Evolutionary conservation across 2,329 filamentous ascomycete genomes (phyloP), one percentile per base, ranked within the genome.

Genomic region (Zymoseptoria ardabiliae): DNA sequence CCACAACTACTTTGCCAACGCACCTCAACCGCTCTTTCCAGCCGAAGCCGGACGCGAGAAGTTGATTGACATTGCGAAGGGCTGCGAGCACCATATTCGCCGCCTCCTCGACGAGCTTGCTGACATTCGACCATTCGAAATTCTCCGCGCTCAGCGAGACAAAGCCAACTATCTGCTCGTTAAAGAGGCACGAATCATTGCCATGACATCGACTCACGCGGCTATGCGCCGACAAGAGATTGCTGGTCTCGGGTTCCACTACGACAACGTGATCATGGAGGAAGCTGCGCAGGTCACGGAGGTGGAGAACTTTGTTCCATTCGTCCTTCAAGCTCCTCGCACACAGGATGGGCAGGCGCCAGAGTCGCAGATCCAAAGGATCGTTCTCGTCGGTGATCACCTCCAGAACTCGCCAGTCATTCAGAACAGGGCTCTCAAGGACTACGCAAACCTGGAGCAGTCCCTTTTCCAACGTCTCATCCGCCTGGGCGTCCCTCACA

Each of bases 251-350:
- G 92, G 92, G 17, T 99, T 99, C 76, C 90, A 91, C 67, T 99
- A 99, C 69, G 92, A 97, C 78, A 99, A 96, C 65, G 89, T 99
- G 11, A 82, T 99, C 56, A 97, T 99, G 89, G 94, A 99, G 77
- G 94, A 99, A 80, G 93, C 94, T 4, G 94, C 94, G 11, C 94
- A 99, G 71, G 93, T 99, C 70, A 99, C 93, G 0, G 94, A 99
- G 74, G 89, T 97, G 52, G 94, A 99, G 72, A 96, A 91, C 64
- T 97, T 99, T 75, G 91, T 99, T 64, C 94, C 94, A 0, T 80
- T 96, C 56, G 89, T 92, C n/a, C 82, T 99, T 75, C 95, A 99
- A 72, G 90, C 89, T 63, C 66, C 65, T 2, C 57, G 54, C 2
- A 49, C 63, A 25, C 58, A 60, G 54, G 63, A 65, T 28, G 65